Evolutionary conservation across 768 basidiomycete genomes (phyloP).

Genomic region (Boletales sp.): DNA sequence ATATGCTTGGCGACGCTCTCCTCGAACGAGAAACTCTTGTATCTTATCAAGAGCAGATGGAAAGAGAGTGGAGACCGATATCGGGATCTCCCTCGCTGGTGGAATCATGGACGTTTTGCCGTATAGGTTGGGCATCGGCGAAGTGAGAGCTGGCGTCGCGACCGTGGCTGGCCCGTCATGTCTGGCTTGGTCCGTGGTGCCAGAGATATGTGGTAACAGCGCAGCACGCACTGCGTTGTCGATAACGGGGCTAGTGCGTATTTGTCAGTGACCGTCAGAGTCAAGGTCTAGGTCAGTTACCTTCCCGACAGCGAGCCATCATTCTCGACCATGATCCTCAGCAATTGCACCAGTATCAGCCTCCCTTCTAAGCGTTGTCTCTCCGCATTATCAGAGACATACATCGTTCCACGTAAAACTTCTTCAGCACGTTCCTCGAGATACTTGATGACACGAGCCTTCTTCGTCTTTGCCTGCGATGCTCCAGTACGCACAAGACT

Average conservation of each 20-base stretch:
- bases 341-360: conserved; percentile 64
- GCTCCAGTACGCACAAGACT: conserved; percentile 64
- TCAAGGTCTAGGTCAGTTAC: conserved; percentile 39
- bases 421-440: conserved; percentile 73
- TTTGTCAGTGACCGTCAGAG: conserved; percentile 15
- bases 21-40: conserved; percentile 73
- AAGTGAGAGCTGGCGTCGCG: conserved; percentile 30
- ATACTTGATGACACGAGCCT: conserved; percentile 72
- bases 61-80: conserved; percentile 57
- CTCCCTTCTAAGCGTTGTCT: conserved; percentile 70
- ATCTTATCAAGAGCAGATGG: conserved; percentile 72
- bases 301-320: conserved; percentile 85
- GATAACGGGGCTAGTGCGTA: conserved; percentile 48
- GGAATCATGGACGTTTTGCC: conserved; percentile 11
- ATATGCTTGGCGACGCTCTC: conserved; percentile 84
- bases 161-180: conserved; percentile 16
- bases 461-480: conserved; percentile 77
- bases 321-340: conserved; percentile 81
- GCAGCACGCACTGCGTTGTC: conserved; percentile 75
- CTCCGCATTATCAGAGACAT: conserved; percentile 53
- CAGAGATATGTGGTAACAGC: conserved; percentile 56
- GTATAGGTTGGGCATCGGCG: conserved; percentile 20
- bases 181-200: conserved; percentile 17
- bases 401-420: conserved; percentile 71
- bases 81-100: conserved; percentile 44